These are phyloP conservation scores for Fragaria iinumae DNA, from an alignment of 306 rosid species.

Conservation along the genomic window DNA sequence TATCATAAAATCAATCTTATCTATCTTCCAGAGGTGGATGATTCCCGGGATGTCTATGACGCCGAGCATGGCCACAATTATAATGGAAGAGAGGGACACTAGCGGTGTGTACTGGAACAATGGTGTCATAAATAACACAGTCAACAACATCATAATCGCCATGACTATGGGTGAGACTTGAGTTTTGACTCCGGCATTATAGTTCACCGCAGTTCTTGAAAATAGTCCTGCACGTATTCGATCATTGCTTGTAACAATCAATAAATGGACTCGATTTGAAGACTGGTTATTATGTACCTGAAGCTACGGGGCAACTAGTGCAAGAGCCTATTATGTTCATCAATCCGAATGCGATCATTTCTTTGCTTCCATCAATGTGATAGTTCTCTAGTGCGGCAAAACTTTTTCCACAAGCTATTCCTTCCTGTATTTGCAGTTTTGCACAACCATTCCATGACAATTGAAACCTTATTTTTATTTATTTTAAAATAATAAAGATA, in stretches of 20 bases:
- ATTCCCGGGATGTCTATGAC: conserved; percentile 39
- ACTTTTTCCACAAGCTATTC: conserved; percentile 53
- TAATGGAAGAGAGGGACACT: conserved; percentile 46
- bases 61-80: conserved; percentile 43
- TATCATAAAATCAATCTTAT: conserved; percentile 38
- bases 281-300: conserved; percentile 22
- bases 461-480: neutral
- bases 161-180: conserved; percentile 44
- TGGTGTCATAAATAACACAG: conserved; percentile 45
- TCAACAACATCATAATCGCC: conserved; percentile 44
- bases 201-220: conserved; percentile 47
- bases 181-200: conserved; percentile 51
- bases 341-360: conserved; percentile 55
- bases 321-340: conserved; percentile 57
- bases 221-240: conserved; percentile 34
- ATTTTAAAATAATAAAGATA: neutral
- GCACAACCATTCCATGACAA: neutral
- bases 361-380: conserved; percentile 52
- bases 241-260: neutral
- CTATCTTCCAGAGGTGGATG: conserved; percentile 50
- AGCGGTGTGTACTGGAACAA: conserved; percentile 50
- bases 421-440: conserved; percentile 33
- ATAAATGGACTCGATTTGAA: neutral
- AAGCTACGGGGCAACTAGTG: conserved; percentile 47
- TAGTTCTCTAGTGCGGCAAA: conserved; percentile 44